Evolutionary conservation across 768 basidiomycete genomes (phyloP).

Genomic region (Lentinus brumalis): DNA sequence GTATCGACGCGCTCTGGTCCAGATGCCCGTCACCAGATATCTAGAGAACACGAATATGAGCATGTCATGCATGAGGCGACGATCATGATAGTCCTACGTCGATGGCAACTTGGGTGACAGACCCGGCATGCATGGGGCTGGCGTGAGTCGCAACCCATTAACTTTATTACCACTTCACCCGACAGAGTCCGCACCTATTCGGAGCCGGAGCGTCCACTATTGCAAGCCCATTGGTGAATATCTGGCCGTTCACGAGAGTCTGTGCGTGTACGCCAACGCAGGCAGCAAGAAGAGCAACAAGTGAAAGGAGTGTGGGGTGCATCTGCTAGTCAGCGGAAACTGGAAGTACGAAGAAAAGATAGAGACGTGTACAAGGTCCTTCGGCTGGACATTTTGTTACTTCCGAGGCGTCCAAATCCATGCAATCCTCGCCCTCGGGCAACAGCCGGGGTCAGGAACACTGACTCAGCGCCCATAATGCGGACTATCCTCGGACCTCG

Average conservation of each 20-base stretch:
- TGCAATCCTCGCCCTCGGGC: background rate
- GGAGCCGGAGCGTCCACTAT: conserved; percentile 36
- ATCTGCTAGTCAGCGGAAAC: conserved; percentile 7
- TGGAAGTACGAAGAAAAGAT: background rate
- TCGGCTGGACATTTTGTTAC: background rate
- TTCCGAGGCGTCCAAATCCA: background rate
- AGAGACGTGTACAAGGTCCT: background rate
- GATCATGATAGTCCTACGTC: conserved; percentile 27
- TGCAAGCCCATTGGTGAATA: conserved; percentile 36
- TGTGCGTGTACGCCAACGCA: conserved; percentile 21
- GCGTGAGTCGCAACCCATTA: background rate
- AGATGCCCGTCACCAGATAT: conserved; percentile 50
- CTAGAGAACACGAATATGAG: conserved; percentile 16
- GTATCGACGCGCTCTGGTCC: conserved; percentile 34
- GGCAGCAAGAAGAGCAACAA: conserved; percentile 14
- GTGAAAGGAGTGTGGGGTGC: conserved; percentile 24
- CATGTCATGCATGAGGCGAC: background rate
- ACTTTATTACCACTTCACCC: too few relatives aligned
- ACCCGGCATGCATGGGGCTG: conserved; percentile 34
- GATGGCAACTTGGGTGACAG: conserved; percentile 35
- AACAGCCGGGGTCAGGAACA: conserved; percentile 12
- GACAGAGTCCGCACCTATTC: conserved; percentile 19
- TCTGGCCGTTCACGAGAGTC: conserved; percentile 30
- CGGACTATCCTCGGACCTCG: conserved; percentile 12
- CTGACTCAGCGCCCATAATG: background rate